Conservation (phyloP, 352 stramenopile genomes). For the Plasmopara halstedii region DNA sequence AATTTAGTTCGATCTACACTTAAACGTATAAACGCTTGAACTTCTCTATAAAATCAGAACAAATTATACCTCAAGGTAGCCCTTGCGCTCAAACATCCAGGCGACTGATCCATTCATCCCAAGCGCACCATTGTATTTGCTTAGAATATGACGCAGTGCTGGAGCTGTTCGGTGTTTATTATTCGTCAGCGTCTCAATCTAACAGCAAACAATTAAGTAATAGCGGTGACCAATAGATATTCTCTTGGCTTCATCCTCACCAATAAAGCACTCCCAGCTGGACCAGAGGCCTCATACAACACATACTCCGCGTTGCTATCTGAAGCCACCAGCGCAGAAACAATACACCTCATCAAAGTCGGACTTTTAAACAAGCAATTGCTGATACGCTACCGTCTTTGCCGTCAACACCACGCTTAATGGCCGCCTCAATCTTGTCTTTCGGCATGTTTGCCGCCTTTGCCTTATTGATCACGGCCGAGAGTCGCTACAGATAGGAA, state of each 20-base stretch:
- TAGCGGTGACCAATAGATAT: not conserved
- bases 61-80: slow-evolving; percentile 58
- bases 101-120: slow-evolving; percentile 72
- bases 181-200: slow-evolving; percentile 83
- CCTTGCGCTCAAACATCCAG: slow-evolving; percentile 83
- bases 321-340: slow-evolving; percentile 2
- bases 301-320: slow-evolving; percentile 62
- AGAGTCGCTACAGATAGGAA: slow-evolving; percentile 23
- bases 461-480: slow-evolving; percentile 57
- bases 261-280: slow-evolving; percentile 63
- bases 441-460: slow-evolving; percentile 81
- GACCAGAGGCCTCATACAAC: slow-evolving; percentile 73
- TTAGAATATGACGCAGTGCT: slow-evolving; percentile 65
- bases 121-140: slow-evolving; percentile 57
- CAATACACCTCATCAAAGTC: not conserved
- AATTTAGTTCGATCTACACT: slow-evolving; percentile 34
- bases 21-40: slow-evolving; percentile 1
- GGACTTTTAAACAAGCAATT: not conserved
- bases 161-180: slow-evolving; percentile 78
- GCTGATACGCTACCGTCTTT: slow-evolving; percentile 40
- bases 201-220: not conserved
- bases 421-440: slow-evolving; percentile 74
- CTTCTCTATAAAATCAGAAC: not conserved
- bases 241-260: slow-evolving; percentile 13
- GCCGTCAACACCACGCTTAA: slow-evolving; percentile 74